A percentile compares a stretch with the other conserved stretches of the same genome.
phyloP scores from a whole-genome alignment of 805 yeast genomes.

The Lipomyces starkeyi region DNA sequence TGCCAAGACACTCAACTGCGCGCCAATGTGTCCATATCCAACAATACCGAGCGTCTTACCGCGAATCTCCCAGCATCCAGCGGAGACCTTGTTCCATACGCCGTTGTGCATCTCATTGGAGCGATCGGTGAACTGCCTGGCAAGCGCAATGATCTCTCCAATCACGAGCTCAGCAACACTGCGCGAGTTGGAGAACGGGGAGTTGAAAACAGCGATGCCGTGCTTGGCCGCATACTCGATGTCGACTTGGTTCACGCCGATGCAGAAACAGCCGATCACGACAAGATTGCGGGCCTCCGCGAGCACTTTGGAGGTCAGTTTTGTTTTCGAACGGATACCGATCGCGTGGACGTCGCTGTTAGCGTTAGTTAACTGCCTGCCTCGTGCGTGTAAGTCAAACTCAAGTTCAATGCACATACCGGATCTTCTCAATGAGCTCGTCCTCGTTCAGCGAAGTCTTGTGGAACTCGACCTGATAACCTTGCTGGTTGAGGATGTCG shows the following conservation, averaged over 20 bases:
- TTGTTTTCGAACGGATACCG: slow-evolving; percentile 97
- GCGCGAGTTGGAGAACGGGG: slow-evolving; percentile 98
- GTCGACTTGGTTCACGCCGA: slow-evolving; percentile 98
- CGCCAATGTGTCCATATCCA: slow-evolving; percentile 98
- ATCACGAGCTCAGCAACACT: slow-evolving; percentile 97
- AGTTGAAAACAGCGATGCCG: slow-evolving; percentile 96
- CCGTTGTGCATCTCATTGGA: slow-evolving; percentile 95
- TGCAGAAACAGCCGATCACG: slow-evolving; percentile 96
- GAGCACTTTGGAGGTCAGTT: slow-evolving; percentile 77
- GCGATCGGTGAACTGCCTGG: slow-evolving; percentile 97
- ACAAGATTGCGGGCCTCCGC: slow-evolving; percentile 87
- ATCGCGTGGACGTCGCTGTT: slow-evolving; percentile 83
- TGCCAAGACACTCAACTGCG: slow-evolving; percentile 95
- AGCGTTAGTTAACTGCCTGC: neutral
- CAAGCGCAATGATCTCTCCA: slow-evolving; percentile 90
- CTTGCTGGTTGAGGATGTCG: slow-evolving; percentile 81
- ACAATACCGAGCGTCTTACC: slow-evolving; percentile 97
- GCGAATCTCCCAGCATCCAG: slow-evolving; percentile 98
- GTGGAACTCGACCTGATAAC: slow-evolving; percentile 95
- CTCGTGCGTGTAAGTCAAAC: neutral
- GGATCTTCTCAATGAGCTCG: slow-evolving; percentile 91
- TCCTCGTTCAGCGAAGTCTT: slow-evolving; percentile 89
- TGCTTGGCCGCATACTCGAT: slow-evolving; percentile 86
- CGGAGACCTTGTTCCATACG: slow-evolving; percentile 94
- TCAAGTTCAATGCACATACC: slow-evolving; percentile 37